These are phyloP conservation scores for Neotropicomus parvogracilis DNA, from an alignment of 1,284 basidiomycete species.

Conservation along the genomic window DNA sequence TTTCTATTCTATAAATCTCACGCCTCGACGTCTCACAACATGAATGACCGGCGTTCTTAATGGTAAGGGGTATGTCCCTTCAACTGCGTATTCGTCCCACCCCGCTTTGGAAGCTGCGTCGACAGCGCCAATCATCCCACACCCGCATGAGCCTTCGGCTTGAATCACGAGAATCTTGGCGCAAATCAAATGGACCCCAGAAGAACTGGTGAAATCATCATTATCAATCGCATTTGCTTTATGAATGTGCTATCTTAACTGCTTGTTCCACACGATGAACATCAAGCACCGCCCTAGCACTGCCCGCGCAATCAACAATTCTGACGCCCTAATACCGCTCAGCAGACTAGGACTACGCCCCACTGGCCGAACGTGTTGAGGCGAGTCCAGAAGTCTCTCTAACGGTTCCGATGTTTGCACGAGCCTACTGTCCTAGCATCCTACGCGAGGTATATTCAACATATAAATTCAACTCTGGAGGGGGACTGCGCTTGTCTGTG, in stretches of 20 bases:
- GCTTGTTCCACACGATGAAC: conserved; percentile 5
- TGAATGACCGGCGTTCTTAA: too few relatives aligned
- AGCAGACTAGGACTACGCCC: conserved; percentile 8
- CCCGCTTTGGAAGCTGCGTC: conserved; percentile 1
- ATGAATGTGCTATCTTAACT: conserved; percentile 6
- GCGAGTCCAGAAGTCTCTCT: conserved; percentile 7
- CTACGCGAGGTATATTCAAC: conserved; percentile 1
- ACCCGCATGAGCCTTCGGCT: conserved; percentile 2
- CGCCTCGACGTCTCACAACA: too few relatives aligned
- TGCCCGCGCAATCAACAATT: conserved; percentile 15
- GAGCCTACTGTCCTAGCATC: too few relatives aligned
- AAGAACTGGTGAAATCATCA: background rate
- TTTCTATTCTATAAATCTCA: too few relatives aligned
- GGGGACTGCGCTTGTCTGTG: background rate
- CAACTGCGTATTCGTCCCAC: too few relatives aligned
- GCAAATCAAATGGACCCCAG: background rate
- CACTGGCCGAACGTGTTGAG: conserved; percentile 14
- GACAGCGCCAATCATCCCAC: conserved; percentile 8
- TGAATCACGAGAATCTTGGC: background rate
- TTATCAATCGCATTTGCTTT: background rate
- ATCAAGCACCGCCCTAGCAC: conserved; percentile 15
- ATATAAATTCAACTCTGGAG: conserved; percentile 3
- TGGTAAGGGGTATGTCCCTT: too few relatives aligned
- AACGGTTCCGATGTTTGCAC: conserved; percentile 8
- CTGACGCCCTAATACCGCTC: conserved; percentile 15